A percentile compares a stretch with the other conserved stretches of the same genome.
phyloP scores from a whole-genome alignment of 2,329 filamentous ascomycete genomes.

The Exophiala lecanii-corni region DNA sequence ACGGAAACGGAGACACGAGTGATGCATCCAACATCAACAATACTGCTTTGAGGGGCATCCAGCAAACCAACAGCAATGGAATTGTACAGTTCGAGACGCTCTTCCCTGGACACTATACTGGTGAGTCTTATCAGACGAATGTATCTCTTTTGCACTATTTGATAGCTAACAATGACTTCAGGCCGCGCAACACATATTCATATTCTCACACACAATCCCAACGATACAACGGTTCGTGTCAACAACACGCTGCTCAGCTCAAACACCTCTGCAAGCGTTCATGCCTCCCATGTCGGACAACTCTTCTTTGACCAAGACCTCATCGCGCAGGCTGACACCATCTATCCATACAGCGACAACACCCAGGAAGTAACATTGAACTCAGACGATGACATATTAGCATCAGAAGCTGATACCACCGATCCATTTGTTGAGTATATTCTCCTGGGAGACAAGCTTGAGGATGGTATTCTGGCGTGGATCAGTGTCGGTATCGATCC shows the following conservation, averaged over 20 bases:
- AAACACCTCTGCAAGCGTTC: conserved; percentile 48
- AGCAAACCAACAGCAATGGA: conserved; percentile 39
- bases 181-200: conserved; percentile 34
- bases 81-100: conserved; percentile 40
- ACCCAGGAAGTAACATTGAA: conserved; percentile 47
- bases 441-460: conserved; percentile 49
- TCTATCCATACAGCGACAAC: conserved; percentile 46
- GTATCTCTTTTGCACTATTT: too few species aligned
- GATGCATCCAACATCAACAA: conserved; percentile 39
- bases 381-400: conserved; percentile 47
- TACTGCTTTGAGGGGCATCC: conserved; percentile 44
- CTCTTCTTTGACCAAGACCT: conserved; percentile 61
- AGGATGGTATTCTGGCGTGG: conserved; percentile 53
- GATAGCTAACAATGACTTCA: too few species aligned
- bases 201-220: conserved; percentile 31
- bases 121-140: conserved; percentile 23
- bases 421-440: conserved; percentile 58
- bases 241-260: conserved; percentile 30
- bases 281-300: conserved; percentile 58
- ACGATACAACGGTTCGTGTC: conserved; percentile 33
- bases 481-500: conserved; percentile 49
- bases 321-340: conserved; percentile 47
- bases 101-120: conserved; percentile 46
- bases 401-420: conserved; percentile 47
- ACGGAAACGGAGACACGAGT: conserved; percentile 34